Conservation (phyloP, 441 rosid genomes). For the Mallotus japonicus region DNA sequence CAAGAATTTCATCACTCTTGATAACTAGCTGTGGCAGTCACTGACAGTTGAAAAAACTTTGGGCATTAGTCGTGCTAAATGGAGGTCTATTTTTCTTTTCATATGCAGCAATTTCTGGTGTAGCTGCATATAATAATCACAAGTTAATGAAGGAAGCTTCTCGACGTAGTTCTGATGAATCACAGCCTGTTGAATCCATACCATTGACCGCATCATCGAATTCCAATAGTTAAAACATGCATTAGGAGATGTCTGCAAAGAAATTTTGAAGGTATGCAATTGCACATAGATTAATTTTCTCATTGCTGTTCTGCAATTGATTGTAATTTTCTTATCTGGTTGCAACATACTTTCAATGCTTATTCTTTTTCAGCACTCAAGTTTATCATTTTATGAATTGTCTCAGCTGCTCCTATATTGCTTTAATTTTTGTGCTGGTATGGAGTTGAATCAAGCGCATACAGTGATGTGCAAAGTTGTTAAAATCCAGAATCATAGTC, state of each 20-base stretch:
- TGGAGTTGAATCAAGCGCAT: slow-evolving; percentile 14
- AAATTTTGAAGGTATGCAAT: slow-evolving; percentile 28
- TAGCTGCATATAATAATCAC: slow-evolving; percentile 73
- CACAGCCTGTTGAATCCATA: slow-evolving; percentile 30
- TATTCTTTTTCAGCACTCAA: background rate
- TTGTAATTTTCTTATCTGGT: background rate
- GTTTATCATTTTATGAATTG: background rate
- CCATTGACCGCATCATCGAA: slow-evolving; percentile 34
- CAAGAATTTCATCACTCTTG: background rate
- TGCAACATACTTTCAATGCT: background rate
- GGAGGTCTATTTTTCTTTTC: background rate
- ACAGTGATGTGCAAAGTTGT: background rate
- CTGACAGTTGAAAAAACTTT: background rate
- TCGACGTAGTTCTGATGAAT: slow-evolving; percentile 22
- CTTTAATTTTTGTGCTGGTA: background rate
- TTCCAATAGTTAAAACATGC: slow-evolving; percentile 25
- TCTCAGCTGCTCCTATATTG: slow-evolving; percentile 9
- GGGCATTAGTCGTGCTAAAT: background rate
- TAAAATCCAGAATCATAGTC: background rate
- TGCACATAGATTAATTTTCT: background rate
- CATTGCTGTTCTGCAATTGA: background rate
- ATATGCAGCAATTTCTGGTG: slow-evolving; percentile 67
- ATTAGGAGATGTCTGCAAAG: background rate
- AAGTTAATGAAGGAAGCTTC: slow-evolving; percentile 73
- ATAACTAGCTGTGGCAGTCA: background rate